Percentiles rank a stretch among this genome's conserved stretches.
phyloP scores from a whole-genome alignment of 2,329 filamentous ascomycete species.

The Venturia aucupariae region DNA sequence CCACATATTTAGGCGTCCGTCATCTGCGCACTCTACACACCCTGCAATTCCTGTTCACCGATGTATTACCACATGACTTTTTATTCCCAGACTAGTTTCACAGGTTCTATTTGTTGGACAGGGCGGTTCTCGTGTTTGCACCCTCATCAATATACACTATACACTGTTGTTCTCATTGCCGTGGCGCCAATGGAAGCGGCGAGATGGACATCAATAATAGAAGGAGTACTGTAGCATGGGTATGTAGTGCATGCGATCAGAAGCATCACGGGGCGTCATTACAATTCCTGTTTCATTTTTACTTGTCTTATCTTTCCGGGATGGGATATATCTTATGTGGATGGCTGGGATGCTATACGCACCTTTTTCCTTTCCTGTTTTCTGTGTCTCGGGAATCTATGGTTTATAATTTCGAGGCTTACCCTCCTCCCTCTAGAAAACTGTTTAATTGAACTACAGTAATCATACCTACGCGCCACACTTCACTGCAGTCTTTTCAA shows the following conservation, averaged over 20 bases:
- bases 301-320: neutral
- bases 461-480: neutral
- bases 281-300: neutral
- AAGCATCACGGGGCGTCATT: neutral
- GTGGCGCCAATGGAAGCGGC: slow-evolving; percentile 1
- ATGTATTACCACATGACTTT: slow-evolving; percentile 9
- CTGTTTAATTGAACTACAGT: neutral
- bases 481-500: too few species aligned
- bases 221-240: neutral
- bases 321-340: neutral
- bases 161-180: neutral
- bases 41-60: neutral
- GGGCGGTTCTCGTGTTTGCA: neutral
- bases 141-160: neutral
- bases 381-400: neutral
- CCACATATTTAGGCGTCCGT: neutral
- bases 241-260: neutral
- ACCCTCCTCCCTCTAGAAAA: neutral
- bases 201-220: neutral
- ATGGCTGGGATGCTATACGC: neutral
- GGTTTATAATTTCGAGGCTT: neutral
- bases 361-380: neutral
- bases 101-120: neutral
- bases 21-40: neutral
- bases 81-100: neutral